Evolutionary conservation across 257 asterid genomes (phyloP).

Genomic region (Solanum piurae): DNA sequence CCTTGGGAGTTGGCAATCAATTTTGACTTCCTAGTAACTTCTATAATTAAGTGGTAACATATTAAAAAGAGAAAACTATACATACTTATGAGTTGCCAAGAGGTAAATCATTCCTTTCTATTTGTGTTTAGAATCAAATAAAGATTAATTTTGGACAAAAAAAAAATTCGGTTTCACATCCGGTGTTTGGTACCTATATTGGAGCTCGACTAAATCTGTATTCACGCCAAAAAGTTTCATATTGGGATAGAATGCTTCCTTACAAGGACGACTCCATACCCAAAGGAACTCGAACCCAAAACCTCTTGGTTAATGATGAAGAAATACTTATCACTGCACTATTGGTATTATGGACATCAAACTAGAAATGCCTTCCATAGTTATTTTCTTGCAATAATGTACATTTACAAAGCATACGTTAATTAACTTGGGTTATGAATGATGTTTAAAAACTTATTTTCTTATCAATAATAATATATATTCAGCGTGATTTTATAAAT

Average conservation of each 20-base stretch:
- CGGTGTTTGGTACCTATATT: too few species aligned
- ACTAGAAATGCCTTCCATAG: background rate
- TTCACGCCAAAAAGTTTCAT: rapidly evolving
- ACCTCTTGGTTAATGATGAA: too few species aligned
- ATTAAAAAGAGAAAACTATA: background rate
- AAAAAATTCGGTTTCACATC: too few species aligned
- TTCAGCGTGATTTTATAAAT: too few species aligned
- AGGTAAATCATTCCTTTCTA: background rate
- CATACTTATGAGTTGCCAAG: background rate
- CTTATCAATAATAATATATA: too few species aligned
- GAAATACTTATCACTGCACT: too few species aligned
- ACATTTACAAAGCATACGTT: background rate
- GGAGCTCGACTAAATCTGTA: too few species aligned
- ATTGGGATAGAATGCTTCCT: too few species aligned
- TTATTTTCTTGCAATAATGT: background rate
- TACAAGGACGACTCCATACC: too few species aligned
- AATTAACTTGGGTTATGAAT: background rate
- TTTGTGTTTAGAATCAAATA: background rate
- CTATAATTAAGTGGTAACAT: background rate
- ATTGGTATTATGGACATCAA: background rate
- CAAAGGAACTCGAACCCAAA: too few species aligned
- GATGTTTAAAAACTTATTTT: background rate
- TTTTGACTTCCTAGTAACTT: background rate
- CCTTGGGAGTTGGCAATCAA: background rate
- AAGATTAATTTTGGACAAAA: background rate